These are phyloP conservation scores for Eucalyptus tenuipes DNA, from an alignment of 345 rosid species.

Conservation along the genomic window DNA sequence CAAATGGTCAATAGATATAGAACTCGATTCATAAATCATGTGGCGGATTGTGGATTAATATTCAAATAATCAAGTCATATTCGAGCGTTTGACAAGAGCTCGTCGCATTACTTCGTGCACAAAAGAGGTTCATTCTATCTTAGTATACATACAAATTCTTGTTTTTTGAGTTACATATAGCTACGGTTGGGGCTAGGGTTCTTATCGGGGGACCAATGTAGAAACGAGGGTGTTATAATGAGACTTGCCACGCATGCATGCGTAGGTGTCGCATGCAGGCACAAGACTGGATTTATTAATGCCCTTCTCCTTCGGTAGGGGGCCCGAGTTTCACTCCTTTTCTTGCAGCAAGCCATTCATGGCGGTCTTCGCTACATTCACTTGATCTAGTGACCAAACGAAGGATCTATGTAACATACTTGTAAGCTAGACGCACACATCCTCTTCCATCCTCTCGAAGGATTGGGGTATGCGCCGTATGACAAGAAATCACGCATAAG, in stretches of 20 bases:
- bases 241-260: background rate
- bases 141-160: accelerated
- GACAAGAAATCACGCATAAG: background rate
- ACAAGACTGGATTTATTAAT: background rate
- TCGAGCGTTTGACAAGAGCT: background rate
- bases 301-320: background rate
- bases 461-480: accelerated
- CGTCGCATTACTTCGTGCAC: background rate
- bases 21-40: background rate
- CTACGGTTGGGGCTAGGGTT: background rate
- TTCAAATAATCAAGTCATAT: background rate
- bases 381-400: background rate
- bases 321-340: background rate
- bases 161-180: background rate
- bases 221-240: background rate
- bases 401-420: background rate
- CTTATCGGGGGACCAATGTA: background rate
- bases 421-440: background rate
- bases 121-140: background rate
- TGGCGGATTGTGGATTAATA: background rate
- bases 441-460: background rate
- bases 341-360: background rate
- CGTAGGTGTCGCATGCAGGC: background rate
- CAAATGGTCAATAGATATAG: background rate
- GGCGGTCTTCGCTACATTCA: background rate